These are phyloP conservation scores for Aechmea fasciata DNA, from an alignment of 176 grass and related monocot genomes.

Conservation along the genomic window DNA sequence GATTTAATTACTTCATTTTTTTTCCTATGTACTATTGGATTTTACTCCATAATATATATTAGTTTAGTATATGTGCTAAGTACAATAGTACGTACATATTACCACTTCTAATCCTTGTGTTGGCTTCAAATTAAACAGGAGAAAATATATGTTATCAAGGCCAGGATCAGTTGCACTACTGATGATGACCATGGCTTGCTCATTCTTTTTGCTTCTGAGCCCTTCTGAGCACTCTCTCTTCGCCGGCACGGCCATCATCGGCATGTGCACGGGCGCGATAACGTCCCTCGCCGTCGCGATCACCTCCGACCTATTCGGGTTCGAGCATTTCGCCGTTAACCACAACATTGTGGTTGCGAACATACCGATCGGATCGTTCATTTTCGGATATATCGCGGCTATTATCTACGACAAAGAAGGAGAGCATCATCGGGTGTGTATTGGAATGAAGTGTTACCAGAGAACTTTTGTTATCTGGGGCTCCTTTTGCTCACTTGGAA, in stretches of 20 bases:
- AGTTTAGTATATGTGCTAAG: too few relatives aligned
- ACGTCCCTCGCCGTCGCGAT: conserved; percentile 13
- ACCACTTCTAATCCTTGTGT: too few relatives aligned
- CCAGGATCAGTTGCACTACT: conserved; percentile 8
- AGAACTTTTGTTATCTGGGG: conserved; percentile 8
- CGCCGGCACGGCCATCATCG: too few relatives aligned
- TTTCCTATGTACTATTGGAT: too few relatives aligned
- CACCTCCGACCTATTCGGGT: conserved; percentile 13
- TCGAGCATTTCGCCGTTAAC: conserved; percentile 8
- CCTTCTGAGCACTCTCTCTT: not conserved
- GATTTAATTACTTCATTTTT: too few relatives aligned
- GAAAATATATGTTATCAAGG: not conserved
- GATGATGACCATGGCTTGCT: conserved; percentile 6
- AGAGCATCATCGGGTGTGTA: not conserved
- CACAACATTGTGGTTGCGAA: conserved; percentile 9
- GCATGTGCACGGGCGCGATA: conserved; percentile 1
- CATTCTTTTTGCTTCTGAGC: conserved; percentile 17
- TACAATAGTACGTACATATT: too few relatives aligned
- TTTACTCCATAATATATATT: too few relatives aligned
- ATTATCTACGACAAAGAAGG: not conserved
- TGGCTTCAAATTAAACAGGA: too few relatives aligned
- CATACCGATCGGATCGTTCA: not conserved
- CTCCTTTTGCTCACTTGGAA: conserved; percentile 1
- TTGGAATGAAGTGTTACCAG: not conserved
- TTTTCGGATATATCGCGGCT: conserved; percentile 8